Conservation (phyloP, 805 yeast genomes). For the Wickerhamiella qilinensis region DNA sequence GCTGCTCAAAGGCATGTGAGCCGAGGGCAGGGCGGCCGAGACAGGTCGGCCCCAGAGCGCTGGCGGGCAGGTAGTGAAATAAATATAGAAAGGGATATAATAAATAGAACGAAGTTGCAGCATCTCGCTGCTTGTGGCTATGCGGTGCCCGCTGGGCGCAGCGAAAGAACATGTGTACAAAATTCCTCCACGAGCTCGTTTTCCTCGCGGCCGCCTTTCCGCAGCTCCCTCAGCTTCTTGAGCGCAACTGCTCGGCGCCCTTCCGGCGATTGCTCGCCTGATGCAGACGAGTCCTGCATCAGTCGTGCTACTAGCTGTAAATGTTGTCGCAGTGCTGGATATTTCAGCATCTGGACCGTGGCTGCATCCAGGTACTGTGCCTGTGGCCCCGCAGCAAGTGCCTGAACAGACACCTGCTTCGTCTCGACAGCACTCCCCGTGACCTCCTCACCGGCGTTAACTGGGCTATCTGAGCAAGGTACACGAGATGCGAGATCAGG, state of each 20-base stretch:
- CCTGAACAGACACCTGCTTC: background rate
- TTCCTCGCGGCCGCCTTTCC: conserved; percentile 49
- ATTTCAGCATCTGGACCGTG: conserved; percentile 31
- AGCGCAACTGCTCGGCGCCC: conserved; percentile 44
- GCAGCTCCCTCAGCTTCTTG: conserved; percentile 40
- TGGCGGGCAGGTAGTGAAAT: too few relatives aligned
- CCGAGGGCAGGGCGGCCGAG: too few relatives aligned
- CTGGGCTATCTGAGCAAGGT: conserved; percentile 1
- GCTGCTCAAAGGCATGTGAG: too few relatives aligned
- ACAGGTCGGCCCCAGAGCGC: too few relatives aligned
- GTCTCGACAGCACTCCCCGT: background rate
- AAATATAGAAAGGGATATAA: too few relatives aligned
- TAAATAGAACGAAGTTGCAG: too few relatives aligned
- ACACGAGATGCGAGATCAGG: too few relatives aligned
- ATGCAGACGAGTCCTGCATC: conserved; percentile 29
- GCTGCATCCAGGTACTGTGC: conserved; percentile 28
- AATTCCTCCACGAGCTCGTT: conserved; percentile 61
- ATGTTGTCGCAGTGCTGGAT: conserved; percentile 42
- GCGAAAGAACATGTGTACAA: conserved; percentile 1
- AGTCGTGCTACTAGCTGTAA: conserved; percentile 33
- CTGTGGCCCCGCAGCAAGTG: conserved; percentile 17
- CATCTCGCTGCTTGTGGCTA: too few relatives aligned
- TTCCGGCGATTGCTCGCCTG: conserved; percentile 36
- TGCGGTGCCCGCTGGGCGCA: too few relatives aligned
- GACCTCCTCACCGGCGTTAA: background rate